Evolutionary conservation across 2,329 filamentous ascomycete species (phyloP), one percentile per base, ranked within the genome.

Genomic region (Paraphaeosphaeria minitans): DNA sequence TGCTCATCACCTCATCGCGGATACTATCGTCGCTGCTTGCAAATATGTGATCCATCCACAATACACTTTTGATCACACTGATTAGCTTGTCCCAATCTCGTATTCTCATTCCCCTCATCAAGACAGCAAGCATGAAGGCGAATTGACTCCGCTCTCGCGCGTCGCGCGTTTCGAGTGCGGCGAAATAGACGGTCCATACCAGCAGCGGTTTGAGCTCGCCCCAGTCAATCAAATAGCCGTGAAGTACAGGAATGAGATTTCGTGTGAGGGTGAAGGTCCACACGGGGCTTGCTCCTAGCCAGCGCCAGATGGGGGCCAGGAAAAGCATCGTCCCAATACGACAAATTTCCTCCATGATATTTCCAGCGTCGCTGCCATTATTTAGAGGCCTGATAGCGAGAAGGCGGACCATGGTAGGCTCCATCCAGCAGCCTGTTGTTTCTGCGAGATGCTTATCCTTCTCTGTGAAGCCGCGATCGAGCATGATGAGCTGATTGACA

Each of bases 41-140:
- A 57, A 67, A 72, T 10, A 73, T 57, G n/a, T 55, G 58, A 9
- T 74, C 71, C 12, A 70, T 66, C 71, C 72, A 75, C n/a, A 73
- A 35, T 6, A 74, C 67, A 19, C 57, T 53, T 43, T 72, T 71
- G 6, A 74, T 61, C 21, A 69, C 49, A 7, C 57, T n/a, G 59
- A 74, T 62, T 13, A 73, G 41, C 9, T 65, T 65, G 2, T 66
- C 56, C 70, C 71, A 72, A 3, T 60, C 53, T 10, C 58, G 41
- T 12, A 70, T 33, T 31, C 67, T 57, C 62, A 69, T 59, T 21
- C 66, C 60, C 3, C 53, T 63, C 64, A 71, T 69, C 13, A 71
- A 39, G 12, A 71, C 62, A 4, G 64, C 71, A 22, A 73, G 61
- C 58, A 71, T 68, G 46, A 69, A 66, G 3, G 71, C 59, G 14